Base-by-base conservation (phyloP, 768 basidiomycete species). In the Termitomyces sp. region DNA sequence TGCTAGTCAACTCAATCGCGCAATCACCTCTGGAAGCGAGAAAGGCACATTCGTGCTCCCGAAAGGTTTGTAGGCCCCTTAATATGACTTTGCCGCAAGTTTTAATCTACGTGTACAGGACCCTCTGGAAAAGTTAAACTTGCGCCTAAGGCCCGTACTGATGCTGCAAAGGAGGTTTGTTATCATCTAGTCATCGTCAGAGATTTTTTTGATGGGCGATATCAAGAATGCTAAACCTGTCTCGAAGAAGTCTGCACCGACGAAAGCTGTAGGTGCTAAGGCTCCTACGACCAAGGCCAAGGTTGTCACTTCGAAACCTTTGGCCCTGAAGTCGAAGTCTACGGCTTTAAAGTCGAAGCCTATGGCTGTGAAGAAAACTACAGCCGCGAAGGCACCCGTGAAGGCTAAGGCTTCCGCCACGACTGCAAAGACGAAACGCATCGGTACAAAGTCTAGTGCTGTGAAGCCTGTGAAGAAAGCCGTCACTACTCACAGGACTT, bases 1-100 rank as follows among this genome's bases (percentile, higher is more conserved):
- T 69, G 80, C 80, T 63, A 84, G 79, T 61, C 87, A 92, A 74
- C 83, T 97, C 70, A 87, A 86, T 69, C 85, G 83, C 59, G 93
- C 94, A 61, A 94, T 97, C 72, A 76, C 77, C 6, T 68, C 73
- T 24, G 80, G 79, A 40, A 75, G 70, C 62, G 79, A 79, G 68
- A 77, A 76, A 60, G 78, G 78, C 22, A 74, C 73, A 53, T 80
- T 81, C 61, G 64, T 72, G 40, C 73, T 81, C n/a, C 80, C 80
- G 52, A 81, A 80, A 70, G 80, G 80, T 76, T 52, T 18, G 70
- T 53, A 26, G 30, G 33, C 28, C 49, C 56, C 47, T 13, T 16
- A 57, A 45, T 43, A 38, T 26, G 24, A 54, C 42, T 49, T 58
- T 24, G n/a, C 58, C 44, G 45, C 52, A 42, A 32, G n/a, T 30